Conservation (phyloP, 495 filamentous ascomycete genomes). For the Hypoxylon cercidicola region DNA sequence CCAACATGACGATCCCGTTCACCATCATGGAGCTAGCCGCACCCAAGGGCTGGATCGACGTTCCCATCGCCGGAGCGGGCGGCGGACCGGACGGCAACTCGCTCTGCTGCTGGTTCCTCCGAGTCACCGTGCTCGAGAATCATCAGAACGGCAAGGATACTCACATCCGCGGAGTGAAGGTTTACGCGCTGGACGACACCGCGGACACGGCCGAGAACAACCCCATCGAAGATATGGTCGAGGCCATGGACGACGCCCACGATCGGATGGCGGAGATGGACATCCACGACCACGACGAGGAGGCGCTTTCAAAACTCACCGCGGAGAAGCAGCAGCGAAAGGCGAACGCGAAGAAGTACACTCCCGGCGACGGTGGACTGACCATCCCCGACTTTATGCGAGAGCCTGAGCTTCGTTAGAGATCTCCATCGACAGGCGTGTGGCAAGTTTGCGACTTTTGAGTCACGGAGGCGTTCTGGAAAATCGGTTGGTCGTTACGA, state of each 20-base stretch:
- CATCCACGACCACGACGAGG: constrained; percentile 47
- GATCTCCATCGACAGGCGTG: background rate
- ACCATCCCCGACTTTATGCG: constrained; percentile 56
- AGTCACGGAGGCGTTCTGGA: constrained; percentile 29
- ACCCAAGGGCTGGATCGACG: constrained; percentile 90
- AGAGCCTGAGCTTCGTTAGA: constrained; percentile 56
- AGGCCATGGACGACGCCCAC: constrained; percentile 38
- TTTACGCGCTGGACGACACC: constrained; percentile 79
- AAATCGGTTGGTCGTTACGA: constrained; percentile 24
- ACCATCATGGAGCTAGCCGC: constrained; percentile 78
- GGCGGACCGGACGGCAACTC: constrained; percentile 71
- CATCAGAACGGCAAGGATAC: constrained; percentile 99
- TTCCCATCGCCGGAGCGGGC: constrained; percentile 76
- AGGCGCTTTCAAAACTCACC: constrained; percentile 30
- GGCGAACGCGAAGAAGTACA: constrained; percentile 39
- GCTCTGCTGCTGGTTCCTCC: constrained; percentile 84
- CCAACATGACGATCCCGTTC: constrained; percentile 87
- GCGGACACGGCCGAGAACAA: constrained; percentile 45
- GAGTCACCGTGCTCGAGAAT: constrained; percentile 90
- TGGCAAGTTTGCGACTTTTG: constrained; percentile 1
- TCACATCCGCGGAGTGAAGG: constrained; percentile 91
- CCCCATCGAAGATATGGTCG: constrained; percentile 45
- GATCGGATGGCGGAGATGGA: constrained; percentile 32
- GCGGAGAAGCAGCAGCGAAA: constrained; percentile 28
- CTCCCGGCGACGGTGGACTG: constrained; percentile 46